phyloP scores from a whole-genome alignment of 2,329 filamentous ascomycete species.

The Fusarium tjaetaba region DNA sequence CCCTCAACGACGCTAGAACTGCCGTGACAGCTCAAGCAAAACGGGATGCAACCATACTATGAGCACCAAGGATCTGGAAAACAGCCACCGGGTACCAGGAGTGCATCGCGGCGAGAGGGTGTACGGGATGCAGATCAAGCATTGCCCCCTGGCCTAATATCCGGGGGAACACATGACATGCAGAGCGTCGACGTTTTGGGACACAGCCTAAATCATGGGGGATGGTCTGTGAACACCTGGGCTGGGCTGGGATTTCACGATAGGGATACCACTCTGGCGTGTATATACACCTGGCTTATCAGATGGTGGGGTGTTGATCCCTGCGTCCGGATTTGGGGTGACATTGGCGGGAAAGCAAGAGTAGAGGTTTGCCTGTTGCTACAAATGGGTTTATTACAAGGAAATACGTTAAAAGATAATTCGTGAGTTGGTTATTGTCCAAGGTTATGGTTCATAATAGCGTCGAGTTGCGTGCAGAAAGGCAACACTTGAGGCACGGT shows the following conservation, averaged over 20 bases:
- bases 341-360: neutral
- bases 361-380: rapidly evolving
- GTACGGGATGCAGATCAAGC: neutral
- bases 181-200: constrained; percentile 1
- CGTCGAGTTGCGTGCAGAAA: rapidly evolving
- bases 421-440: rapidly evolving
- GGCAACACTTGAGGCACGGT: neutral
- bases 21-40: rapidly evolving
- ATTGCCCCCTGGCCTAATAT: neutral
- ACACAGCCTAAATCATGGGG: constrained; percentile 2
- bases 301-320: constrained; percentile 23
- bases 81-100: too few species aligned
- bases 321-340: neutral
- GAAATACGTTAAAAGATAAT: rapidly evolving
- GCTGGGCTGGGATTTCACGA: neutral
- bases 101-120: neutral
- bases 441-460: neutral
- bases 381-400: rapidly evolving
- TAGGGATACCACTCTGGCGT: constrained; percentile 29
- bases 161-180: neutral
- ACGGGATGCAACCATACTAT: rapidly evolving
- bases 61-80: rapidly evolving
- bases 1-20: neutral
- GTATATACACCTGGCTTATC: constrained; percentile 18
- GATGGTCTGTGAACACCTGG: neutral